phyloP scores from a whole-genome alignment of 2,329 filamentous ascomycete genomes.

The Lomentospora prolificans region DNA sequence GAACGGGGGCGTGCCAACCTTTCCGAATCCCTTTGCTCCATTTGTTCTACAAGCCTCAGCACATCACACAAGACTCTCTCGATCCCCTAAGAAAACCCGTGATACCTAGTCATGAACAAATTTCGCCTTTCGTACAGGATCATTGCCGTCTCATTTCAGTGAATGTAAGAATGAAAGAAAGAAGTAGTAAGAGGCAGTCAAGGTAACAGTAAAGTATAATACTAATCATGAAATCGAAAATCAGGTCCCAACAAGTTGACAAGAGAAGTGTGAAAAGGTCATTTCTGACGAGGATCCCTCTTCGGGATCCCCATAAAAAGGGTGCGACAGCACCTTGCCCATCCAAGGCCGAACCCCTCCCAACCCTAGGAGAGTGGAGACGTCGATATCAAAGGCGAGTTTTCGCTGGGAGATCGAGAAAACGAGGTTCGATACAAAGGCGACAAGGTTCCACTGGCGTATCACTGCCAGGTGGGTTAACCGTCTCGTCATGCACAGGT shows the following conservation, averaged over 20 bases:
- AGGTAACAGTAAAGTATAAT: not conserved
- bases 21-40: not conserved
- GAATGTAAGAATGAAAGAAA: not conserved
- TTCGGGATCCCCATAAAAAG: not conserved
- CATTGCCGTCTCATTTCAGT: not conserved
- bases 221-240: not conserved
- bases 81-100: not conserved
- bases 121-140: not conserved
- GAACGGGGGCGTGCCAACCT: not conserved
- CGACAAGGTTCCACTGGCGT: not conserved
- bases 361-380: not conserved
- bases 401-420: not conserved
- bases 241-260: not conserved
- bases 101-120: slow-evolving; percentile 1
- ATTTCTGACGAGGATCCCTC: not conserved
- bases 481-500: slow-evolving; percentile 24
- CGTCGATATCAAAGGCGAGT: not conserved
- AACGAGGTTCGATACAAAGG: not conserved
- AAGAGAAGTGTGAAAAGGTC: not conserved
- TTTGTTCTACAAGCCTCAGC: not conserved
- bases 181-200: not conserved
- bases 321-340: not conserved
- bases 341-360: not conserved
- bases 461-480: not conserved
- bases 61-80: not conserved